phyloP scores from a whole-genome alignment of 192 early-diverging fungal species.

The Entomortierella lignicola region DNA sequence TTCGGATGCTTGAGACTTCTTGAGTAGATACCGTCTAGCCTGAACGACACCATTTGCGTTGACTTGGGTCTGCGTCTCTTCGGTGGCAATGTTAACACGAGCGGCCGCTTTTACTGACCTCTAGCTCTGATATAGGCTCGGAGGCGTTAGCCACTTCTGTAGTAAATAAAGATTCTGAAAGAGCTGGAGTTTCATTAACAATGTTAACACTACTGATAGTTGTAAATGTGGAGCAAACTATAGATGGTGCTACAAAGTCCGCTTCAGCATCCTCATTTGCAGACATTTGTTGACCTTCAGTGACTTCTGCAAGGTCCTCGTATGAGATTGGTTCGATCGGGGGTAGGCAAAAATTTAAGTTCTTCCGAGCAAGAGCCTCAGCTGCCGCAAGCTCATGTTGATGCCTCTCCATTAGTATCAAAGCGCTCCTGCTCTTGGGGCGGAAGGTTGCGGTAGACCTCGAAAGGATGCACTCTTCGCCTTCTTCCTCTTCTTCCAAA shows the following conservation, averaged over 20 bases:
- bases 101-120: slow-evolving; percentile 1
- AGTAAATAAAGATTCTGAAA: not conserved
- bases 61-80: not conserved
- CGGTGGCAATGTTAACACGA: not conserved
- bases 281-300: not conserved
- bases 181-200: no score
- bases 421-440: slow-evolving; percentile 18
- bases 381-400: not conserved
- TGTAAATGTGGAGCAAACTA: not conserved
- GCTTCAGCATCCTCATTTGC: not conserved
- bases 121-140: slow-evolving; percentile 11
- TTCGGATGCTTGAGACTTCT: not conserved
- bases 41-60: slow-evolving; percentile 19
- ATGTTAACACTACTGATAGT: not conserved
- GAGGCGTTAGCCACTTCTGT: not conserved
- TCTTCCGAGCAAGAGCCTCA: not conserved
- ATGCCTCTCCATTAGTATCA: slow-evolving; percentile 18
- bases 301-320: not conserved
- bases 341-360: not conserved
- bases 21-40: slow-evolving; percentile 27
- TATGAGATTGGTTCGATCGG: slow-evolving; percentile 6
- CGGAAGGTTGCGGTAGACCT: slow-evolving; percentile 28
- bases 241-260: not conserved
- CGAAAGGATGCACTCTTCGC: not conserved
- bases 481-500: slow-evolving; percentile 16